Base-by-base conservation (phyloP, 2,329 filamentous ascomycete genomes). In the Paecilomyces niveus region DNA sequence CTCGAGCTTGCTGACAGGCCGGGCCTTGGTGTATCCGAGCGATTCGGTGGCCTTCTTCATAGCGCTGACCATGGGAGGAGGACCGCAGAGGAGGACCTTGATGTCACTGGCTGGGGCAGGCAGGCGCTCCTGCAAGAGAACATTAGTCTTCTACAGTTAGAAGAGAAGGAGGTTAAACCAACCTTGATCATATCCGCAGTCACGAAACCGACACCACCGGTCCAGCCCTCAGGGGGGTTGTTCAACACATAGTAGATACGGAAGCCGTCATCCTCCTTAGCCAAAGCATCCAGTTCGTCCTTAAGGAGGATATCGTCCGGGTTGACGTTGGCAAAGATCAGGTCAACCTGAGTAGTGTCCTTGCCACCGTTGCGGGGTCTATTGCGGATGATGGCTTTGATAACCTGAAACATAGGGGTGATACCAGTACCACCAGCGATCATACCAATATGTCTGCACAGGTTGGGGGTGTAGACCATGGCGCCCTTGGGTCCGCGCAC, bases 321-420 rank as follows among this genome's bases (percentile, higher is more conserved):
- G 68, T 94, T 92, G 60, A 99, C 94, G 74, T 99, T 99, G 74
- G 94, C 94, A 71, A 97, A 99, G 76, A 99, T 92, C 63, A 99
- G 81, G 72, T 97, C 92, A 57, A 97, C 86, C 80, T 96, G 82
- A 61, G 94, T 99, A 72, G 80, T 87, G 78, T 96, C 92, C 62
- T 88, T 92, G 55, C 86, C 80, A 57, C 86, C 82, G 66, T 78
- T 80, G 60, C 76, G 76, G 57, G 78, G 78, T 61, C 91, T 86
- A 69, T 90, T 90, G 66, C 90, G 86, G 68, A 92, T 85, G 67
- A 97, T 92, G 59, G 93, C 94, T 69, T 92, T 89, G 73, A 96
- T 87, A 68, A 99, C 86, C 81, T 99, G 94, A 63, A 97, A 84
- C 94, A 99, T 99, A 61, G 94, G 94, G 9, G 94, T 97, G 75